Conservation (phyloP, 106 monocot genomes). For the Dendrobium officinale region DNA sequence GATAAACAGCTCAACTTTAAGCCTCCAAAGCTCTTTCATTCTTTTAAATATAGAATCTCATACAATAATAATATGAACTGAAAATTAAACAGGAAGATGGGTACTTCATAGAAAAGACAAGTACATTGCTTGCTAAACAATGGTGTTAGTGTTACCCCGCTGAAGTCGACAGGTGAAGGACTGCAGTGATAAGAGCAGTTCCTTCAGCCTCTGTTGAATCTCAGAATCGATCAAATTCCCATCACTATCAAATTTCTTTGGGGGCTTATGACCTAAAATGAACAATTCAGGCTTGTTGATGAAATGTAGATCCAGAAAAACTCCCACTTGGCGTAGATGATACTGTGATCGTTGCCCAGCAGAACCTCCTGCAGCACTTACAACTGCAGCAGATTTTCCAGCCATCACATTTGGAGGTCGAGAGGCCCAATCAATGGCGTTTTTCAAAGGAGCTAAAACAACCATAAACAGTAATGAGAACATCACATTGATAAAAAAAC, state of each 20-base stretch:
- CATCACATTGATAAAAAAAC: too few relatives aligned
- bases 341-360: conserved; percentile 36
- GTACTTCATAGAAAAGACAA: too few relatives aligned
- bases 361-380: conserved; percentile 41
- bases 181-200: conserved; percentile 32
- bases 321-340: conserved; percentile 46
- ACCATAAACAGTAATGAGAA: too few relatives aligned
- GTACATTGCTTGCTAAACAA: too few relatives aligned
- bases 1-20: too few relatives aligned
- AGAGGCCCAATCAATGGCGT: conserved; percentile 60
- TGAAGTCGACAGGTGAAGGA: conserved; percentile 15
- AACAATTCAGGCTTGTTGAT: conserved; percentile 52
- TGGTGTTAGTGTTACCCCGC: too few relatives aligned
- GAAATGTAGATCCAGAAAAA: conserved; percentile 49
- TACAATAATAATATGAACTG: too few relatives aligned
- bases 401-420: conserved; percentile 43
- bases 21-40: too few relatives aligned
- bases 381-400: conserved; percentile 42
- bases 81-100: too few relatives aligned
- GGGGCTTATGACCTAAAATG: conserved; percentile 24
- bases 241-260: conserved; percentile 39
- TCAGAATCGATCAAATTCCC: conserved; percentile 39
- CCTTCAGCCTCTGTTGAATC: conserved; percentile 23
- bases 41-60: too few relatives aligned
- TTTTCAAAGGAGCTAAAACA: conserved; percentile 40